These are phyloP conservation scores for Collybia sordida DNA, from an alignment of 768 basidiomycete genomes.

Conservation along the genomic window DNA sequence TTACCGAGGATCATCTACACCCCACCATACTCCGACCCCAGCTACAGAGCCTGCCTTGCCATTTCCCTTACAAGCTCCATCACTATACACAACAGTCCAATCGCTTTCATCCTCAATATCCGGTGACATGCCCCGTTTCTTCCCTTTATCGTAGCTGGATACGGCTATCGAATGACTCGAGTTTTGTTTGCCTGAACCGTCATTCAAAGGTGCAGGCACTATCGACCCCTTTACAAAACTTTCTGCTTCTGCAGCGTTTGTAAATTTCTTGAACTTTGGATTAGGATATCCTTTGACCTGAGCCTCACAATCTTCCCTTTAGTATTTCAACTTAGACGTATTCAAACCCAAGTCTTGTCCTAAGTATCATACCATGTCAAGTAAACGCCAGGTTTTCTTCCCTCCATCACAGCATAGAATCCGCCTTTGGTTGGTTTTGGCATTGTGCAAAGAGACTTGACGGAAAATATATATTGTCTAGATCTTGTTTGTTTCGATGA, in stretches of 20 bases:
- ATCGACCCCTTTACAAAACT: constrained; percentile 40
- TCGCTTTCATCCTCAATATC: constrained; percentile 29
- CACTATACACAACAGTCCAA: constrained; percentile 70
- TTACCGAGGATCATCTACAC: constrained; percentile 60
- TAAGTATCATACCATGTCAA: constrained; percentile 53
- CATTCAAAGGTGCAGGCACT: background rate
- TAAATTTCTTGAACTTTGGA: constrained; percentile 70
- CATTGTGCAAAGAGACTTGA: constrained; percentile 6
- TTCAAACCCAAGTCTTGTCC: constrained; percentile 1
- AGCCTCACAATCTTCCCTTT: constrained; percentile 71
- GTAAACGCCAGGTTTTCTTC: constrained; percentile 66
- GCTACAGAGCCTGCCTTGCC: constrained; percentile 66
- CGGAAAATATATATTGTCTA: background rate
- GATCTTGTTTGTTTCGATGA: too few relatives aligned
- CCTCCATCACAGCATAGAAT: constrained; percentile 76
- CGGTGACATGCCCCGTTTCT: constrained; percentile 27
- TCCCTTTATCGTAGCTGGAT: constrained; percentile 23
- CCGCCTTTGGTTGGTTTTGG: constrained; percentile 34
- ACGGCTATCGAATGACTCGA: background rate
- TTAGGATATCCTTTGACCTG: constrained; percentile 67
- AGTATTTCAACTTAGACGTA: background rate
- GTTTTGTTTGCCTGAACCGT: background rate
- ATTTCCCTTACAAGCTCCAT: constrained; percentile 87
- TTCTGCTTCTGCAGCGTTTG: constrained; percentile 53
- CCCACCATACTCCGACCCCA: constrained; percentile 93